A percentile compares a stretch with the other conserved stretches of the same genome.
phyloP scores from a whole-genome alignment of 805 yeast species.

The Hanseniaspora guilliermondii region DNA sequence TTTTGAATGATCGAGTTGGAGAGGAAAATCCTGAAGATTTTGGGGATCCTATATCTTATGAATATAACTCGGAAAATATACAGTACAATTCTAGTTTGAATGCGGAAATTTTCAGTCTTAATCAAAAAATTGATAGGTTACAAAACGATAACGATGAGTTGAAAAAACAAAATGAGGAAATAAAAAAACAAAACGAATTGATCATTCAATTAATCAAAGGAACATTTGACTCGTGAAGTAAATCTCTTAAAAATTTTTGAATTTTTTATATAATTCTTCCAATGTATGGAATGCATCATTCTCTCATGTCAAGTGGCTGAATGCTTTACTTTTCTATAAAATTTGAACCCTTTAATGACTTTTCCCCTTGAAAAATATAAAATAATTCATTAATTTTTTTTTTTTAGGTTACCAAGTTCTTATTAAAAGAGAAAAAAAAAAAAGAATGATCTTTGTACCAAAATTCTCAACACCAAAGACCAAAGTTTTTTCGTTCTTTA shows the following conservation, averaged over 20 bases:
- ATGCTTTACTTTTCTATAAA: too few relatives aligned
- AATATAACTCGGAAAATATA: background rate
- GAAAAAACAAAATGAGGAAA: background rate
- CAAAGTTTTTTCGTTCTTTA: too few relatives aligned
- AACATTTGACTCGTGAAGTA: background rate
- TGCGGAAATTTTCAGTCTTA: background rate
- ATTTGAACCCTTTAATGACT: too few relatives aligned
- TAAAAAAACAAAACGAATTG: constrained; percentile 2
- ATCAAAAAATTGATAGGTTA: background rate
- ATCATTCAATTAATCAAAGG: background rate
- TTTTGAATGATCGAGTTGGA: background rate
- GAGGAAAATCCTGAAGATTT: background rate
- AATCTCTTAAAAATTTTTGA: background rate
- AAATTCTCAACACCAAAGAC: too few relatives aligned
- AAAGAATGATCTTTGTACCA: too few relatives aligned
- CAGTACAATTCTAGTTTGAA: background rate
- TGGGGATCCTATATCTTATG: background rate
- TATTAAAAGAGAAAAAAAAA: too few relatives aligned
- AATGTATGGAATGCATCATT: too few relatives aligned
- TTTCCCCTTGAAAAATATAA: too few relatives aligned
- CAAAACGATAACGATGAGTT: background rate
- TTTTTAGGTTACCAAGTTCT: too few relatives aligned
- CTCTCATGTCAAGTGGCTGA: too few relatives aligned
- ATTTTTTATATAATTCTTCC: too few relatives aligned
- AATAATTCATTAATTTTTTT: too few relatives aligned